Percentiles rank a stretch among this genome's conserved stretches.
These are phyloP conservation scores for Ophiostoma fasciatum DNA, from an alignment of 2,329 filamentous ascomycete genomes.

Conservation along the genomic window DNA sequence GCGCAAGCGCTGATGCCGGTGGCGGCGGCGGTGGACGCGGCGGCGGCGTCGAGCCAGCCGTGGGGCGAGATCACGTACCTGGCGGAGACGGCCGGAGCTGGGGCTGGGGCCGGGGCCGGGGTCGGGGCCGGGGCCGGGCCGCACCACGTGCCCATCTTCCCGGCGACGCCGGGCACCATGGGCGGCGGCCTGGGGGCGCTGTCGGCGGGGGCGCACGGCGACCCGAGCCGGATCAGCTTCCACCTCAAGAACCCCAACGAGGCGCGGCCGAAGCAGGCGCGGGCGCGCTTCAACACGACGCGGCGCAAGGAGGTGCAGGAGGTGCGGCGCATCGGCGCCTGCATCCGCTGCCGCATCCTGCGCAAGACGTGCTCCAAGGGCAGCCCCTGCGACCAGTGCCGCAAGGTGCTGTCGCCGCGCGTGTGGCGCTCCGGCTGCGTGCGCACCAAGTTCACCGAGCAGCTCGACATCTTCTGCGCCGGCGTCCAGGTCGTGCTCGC, in stretches of 20 bases:
- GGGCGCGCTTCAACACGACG: conserved; percentile 40
- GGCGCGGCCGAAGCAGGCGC: conserved; percentile 32
- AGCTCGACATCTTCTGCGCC: conserved; percentile 48
- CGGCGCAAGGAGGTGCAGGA: conserved; percentile 51
- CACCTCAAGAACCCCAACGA: conserved; percentile 39
- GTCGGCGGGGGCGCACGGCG: conserved; percentile 5
- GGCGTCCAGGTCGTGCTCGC: conserved; percentile 48
- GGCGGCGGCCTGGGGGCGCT: conserved; percentile 10
- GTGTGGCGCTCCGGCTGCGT: conserved; percentile 53
- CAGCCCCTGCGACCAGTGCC: conserved; percentile 47
- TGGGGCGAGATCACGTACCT: conserved; percentile 41
- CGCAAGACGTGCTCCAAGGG: conserved; percentile 53
- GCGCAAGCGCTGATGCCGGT: background rate
- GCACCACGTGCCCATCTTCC: conserved; percentile 2
- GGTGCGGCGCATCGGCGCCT: conserved; percentile 49
- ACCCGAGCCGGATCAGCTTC: conserved; percentile 31
- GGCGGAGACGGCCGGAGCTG: conserved; percentile 19
- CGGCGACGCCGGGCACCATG: too few relatives aligned
- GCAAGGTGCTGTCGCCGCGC: conserved; percentile 46
- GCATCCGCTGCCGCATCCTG: conserved; percentile 49
- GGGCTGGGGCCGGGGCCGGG: too few relatives aligned
- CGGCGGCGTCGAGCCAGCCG: conserved; percentile 22
- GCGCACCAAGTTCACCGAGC: conserved; percentile 44
- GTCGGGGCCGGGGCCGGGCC: too few relatives aligned
- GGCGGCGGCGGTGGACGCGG: conserved; percentile 4